Conservation (phyloP, 2,329 filamentous ascomycete species). For the Trichoderma sp. region DNA sequence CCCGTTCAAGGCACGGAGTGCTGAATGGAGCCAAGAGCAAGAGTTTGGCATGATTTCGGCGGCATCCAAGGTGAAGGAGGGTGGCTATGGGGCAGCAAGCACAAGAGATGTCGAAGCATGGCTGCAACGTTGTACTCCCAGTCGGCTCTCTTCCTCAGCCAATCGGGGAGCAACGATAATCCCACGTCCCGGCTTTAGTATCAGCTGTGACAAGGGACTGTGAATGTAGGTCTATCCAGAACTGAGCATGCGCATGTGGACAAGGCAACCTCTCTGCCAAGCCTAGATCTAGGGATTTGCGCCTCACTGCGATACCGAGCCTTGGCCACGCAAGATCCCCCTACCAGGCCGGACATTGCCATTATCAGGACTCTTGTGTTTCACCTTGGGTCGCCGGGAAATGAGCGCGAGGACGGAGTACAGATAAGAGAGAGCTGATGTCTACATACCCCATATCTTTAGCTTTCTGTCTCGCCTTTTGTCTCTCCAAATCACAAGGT, state of each 20-base stretch:
- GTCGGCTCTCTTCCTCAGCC: not conserved
- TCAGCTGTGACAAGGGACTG: not conserved
- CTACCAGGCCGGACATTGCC: not conserved
- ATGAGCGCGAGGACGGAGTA: not conserved
- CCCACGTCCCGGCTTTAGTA: not conserved
- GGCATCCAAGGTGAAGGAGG: slow-evolving; percentile 11
- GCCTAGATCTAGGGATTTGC: slow-evolving; percentile 1
- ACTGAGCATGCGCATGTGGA: not conserved
- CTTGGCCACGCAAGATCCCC: not conserved
- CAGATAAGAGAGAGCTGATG: not conserved
- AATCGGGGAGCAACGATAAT: slow-evolving; percentile 11
- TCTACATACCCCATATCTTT: not conserved
- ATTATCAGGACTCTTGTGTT: not conserved
- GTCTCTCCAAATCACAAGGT: not conserved
- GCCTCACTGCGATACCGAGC: not conserved
- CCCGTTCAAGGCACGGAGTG: not conserved
- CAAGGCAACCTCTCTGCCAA: not conserved
- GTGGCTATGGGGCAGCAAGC: not conserved
- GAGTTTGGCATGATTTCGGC: not conserved
- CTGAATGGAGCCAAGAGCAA: not conserved
- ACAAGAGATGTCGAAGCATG: slow-evolving; percentile 2
- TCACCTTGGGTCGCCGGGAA: not conserved
- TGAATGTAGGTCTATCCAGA: not conserved
- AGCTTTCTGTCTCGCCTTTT: not conserved
- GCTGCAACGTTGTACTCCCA: slow-evolving; percentile 18